A percentile compares a stretch with the other conserved stretches of the same genome.
These are phyloP conservation scores for Penicillium thymicola DNA, from an alignment of 2,329 filamentous ascomycete species.

Conservation along the genomic window DNA sequence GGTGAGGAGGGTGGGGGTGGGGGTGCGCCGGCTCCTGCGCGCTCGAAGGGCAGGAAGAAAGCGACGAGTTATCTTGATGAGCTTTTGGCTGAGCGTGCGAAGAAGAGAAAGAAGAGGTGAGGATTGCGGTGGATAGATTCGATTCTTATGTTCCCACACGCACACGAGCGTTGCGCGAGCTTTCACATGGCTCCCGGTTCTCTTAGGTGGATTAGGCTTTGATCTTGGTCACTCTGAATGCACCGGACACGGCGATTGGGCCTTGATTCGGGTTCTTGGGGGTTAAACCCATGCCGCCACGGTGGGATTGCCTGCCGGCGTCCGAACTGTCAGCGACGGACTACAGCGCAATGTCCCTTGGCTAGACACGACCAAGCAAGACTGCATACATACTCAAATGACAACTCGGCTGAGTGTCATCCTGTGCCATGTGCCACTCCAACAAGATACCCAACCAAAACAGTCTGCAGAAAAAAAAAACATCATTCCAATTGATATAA, in stretches of 20 bases:
- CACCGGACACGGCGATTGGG: background rate
- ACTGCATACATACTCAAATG: background rate
- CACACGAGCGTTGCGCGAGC: background rate
- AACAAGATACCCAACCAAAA: background rate
- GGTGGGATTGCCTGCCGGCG: background rate
- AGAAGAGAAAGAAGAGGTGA: slow-evolving; percentile 50
- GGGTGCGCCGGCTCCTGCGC: slow-evolving; percentile 6
- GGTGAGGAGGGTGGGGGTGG: slow-evolving; percentile 1
- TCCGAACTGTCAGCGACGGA: background rate
- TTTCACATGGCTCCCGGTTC: background rate
- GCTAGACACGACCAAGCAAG: background rate
- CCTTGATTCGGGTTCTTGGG: background rate
- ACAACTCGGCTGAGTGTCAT: background rate
- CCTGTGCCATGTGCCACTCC: background rate
- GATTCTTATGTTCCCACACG: background rate
- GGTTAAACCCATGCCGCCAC: background rate
- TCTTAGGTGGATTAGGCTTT: background rate
- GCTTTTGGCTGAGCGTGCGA: slow-evolving; percentile 45
- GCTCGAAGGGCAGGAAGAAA: slow-evolving; percentile 36
- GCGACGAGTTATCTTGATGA: slow-evolving; percentile 55
- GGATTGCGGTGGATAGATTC: background rate
- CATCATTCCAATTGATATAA: slow-evolving; percentile 6
- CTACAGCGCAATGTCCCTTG: background rate
- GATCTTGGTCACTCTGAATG: background rate
- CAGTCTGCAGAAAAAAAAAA: slow-evolving; percentile 6